Base-by-base conservation (phyloP, 345 rosid genomes). In the Turritis glabra region DNA sequence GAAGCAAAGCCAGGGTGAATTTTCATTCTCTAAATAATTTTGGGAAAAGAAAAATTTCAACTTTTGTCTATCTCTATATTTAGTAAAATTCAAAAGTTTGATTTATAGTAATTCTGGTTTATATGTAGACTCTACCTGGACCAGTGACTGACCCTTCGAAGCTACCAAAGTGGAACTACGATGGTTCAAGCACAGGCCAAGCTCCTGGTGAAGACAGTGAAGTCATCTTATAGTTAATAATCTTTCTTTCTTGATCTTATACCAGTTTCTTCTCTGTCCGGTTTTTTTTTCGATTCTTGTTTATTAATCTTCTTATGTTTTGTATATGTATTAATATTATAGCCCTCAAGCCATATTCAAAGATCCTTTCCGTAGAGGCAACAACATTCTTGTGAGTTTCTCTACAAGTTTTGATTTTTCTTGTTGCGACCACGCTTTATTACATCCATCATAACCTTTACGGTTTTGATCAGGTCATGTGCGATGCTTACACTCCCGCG, bases 331-430 rank as follows among this genome's bases (percentile, higher is more conserved):
- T 57, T 53, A 19, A 2, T 72, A 93, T 53, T 25, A 2, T 72
- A 93, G 98, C 64, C 98, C 98, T 55, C 98, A 90, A 80, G 97
- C 98, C 23, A 89, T 93, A 67, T 93, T 93, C 88, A 89, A 61
- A 76, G 97, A 93, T 69, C 98, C 98, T 51, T 93, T 93, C 52
- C 89, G 97, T 72, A 81, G 86, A 73, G 98, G 97, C 48, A 89
- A 85, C 70, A 84, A 93, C 68, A 91, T 91, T 75, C 89, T 93
- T 63, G 96, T 90, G 77, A 81, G 94, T 81, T 57, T 18, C 12
- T 18, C 12, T 18, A 27, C 30, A 9, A 41, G 40, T 48, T 66
- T 52, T 59, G 38, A 29, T 21, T 1, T 22, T 32, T 68, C 29
- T 60, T 57, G 38, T 27, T 56, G 19, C 8, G 26, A 0, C 6